Percentiles rank a stretch among this genome's conserved stretches.
These are phyloP conservation scores for Pichia membranifaciens DNA, from an alignment of 805 yeast genomes.

Conservation along the genomic window DNA sequence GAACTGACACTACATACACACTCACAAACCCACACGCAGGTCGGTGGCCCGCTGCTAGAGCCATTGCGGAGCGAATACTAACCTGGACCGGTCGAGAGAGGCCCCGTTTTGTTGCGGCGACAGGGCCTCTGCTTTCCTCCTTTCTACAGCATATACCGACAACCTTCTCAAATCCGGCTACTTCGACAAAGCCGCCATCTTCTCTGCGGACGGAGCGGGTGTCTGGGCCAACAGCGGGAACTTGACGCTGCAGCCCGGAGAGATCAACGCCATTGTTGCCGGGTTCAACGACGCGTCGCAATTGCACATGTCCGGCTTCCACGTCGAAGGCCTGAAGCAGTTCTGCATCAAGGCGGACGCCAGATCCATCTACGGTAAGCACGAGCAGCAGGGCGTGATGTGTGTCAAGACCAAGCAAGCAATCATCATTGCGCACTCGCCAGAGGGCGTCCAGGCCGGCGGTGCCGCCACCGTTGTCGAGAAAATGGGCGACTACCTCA, in stretches of 20 bases:
- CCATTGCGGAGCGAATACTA: no score
- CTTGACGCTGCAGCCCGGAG: slow-evolving; percentile 58
- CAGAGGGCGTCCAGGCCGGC: slow-evolving; percentile 85
- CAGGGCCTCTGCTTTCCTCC: neutral
- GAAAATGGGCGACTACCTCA: slow-evolving; percentile 91
- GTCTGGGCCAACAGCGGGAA: slow-evolving; percentile 85
- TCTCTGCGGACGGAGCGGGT: slow-evolving; percentile 91
- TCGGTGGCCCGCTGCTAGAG: no score
- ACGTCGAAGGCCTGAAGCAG: slow-evolving; percentile 79
- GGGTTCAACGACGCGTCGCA: slow-evolving; percentile 78
- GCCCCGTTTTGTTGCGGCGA: no score
- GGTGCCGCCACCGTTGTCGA: slow-evolving; percentile 94
- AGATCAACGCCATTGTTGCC: slow-evolving; percentile 63
- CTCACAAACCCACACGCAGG: no score
- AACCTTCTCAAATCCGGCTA: slow-evolving; percentile 83
- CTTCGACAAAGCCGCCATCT: slow-evolving; percentile 87
- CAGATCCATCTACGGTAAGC: slow-evolving; percentile 90
- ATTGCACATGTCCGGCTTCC: slow-evolving; percentile 83
- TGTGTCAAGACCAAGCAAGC: slow-evolving; percentile 94
- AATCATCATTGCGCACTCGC: slow-evolving; percentile 88
- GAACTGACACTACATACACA: no score
- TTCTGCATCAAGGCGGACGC: slow-evolving; percentile 85
- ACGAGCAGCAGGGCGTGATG: slow-evolving; percentile 80
- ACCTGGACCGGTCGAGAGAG: no score
- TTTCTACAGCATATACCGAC: slow-evolving; percentile 78